Evolutionary conservation across 169 alveolate genomes (phyloP).

Genomic region (Besnoitia besnoiti): DNA sequence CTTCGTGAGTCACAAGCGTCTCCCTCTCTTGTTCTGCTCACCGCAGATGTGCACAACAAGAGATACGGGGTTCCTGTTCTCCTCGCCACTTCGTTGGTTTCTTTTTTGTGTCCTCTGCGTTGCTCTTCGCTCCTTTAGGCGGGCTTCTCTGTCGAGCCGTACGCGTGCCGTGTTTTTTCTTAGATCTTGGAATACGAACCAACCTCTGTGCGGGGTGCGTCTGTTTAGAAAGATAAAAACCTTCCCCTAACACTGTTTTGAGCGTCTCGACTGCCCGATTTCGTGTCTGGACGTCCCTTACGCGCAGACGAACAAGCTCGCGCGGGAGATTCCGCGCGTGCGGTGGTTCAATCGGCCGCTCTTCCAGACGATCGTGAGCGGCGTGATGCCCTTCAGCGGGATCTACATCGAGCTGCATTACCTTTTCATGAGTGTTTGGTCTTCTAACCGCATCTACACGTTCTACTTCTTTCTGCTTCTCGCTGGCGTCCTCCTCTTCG

Average conservation of each 20-base stretch:
- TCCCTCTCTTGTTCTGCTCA: background rate
- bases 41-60: too few species aligned
- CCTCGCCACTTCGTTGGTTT: background rate
- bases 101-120: background rate
- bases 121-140: too few species aligned
- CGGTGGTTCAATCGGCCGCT: constrained; percentile 36
- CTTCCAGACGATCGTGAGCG: background rate
- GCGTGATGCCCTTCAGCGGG: constrained; percentile 48
- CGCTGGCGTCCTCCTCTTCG: constrained; percentile 47
- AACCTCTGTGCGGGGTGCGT: too few species aligned
- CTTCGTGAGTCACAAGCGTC: background rate
- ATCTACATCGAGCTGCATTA: constrained; percentile 60
- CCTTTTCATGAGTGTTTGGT: constrained; percentile 50
- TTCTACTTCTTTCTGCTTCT: constrained; percentile 49
- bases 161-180: too few species aligned
- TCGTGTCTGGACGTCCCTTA: background rate
- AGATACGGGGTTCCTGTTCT: too few species aligned
- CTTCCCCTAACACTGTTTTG: background rate
- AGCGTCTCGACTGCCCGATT: background rate
- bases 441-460: constrained; percentile 13
- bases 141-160: too few species aligned
- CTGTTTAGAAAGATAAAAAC: too few species aligned
- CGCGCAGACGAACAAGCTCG: constrained; percentile 38
- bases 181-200: too few species aligned
- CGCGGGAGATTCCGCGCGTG: constrained; percentile 38